phyloP scores from a whole-genome alignment of 2,329 filamentous ascomycete genomes.

The Monosporascus cannonballus region DNA sequence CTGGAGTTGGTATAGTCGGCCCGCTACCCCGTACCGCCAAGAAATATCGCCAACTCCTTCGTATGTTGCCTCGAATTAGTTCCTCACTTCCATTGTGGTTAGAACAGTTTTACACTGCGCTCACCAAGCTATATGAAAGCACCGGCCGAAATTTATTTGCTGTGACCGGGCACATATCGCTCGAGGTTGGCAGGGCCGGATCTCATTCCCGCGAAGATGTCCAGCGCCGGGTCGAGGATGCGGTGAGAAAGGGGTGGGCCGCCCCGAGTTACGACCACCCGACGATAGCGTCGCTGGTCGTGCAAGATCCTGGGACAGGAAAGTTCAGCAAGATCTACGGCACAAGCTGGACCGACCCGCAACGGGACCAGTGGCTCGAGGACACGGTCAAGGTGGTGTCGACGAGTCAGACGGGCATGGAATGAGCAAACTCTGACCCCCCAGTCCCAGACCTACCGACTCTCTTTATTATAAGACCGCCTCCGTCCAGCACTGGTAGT shows the following conservation, averaged over 20 bases:
- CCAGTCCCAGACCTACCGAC: constrained; percentile 26
- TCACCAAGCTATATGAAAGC: neutral
- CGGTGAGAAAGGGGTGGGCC: constrained; percentile 28
- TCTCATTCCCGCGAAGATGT: constrained; percentile 2
- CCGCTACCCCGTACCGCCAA: too few species aligned
- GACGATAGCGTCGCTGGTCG: constrained; percentile 24
- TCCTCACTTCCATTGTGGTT: too few species aligned
- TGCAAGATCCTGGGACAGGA: constrained; percentile 6
- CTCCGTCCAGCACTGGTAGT: too few species aligned
- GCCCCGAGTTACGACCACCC: constrained; percentile 27
- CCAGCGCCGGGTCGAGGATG: constrained; percentile 18
- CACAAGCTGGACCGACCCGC: neutral
- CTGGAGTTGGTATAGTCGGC: too few species aligned
- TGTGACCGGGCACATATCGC: neutral
- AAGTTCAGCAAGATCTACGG: neutral
- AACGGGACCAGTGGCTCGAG: constrained; percentile 21
- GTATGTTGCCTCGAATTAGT: too few species aligned
- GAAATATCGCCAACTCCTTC: too few species aligned
- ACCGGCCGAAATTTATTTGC: neutral
- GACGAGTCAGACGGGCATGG: constrained; percentile 17
- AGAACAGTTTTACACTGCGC: neutral
- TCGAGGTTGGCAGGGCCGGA: neutral
- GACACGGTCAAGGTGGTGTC: constrained; percentile 23
- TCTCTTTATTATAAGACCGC: constrained; percentile 16
- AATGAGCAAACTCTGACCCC: constrained; percentile 31